A percentile compares a stretch with the other conserved stretches of the same genome.
Conservation (phyloP, 306 rosid species). For the Potentilla sterilis region DNA sequence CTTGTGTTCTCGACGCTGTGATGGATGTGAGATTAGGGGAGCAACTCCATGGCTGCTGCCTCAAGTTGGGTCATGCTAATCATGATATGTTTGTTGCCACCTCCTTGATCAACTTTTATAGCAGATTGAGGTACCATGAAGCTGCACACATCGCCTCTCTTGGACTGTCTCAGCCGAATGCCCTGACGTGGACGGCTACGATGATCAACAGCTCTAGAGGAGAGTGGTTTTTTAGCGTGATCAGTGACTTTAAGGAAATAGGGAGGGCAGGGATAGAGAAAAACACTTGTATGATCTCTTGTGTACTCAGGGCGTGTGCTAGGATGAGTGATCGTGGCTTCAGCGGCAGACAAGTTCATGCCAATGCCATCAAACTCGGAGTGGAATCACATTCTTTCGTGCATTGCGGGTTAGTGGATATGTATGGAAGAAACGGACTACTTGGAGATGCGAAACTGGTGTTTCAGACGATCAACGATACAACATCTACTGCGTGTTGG, state of each 20-base stretch:
- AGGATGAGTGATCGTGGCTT: not conserved
- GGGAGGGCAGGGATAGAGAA: not conserved
- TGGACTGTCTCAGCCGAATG: not conserved
- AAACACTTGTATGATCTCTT: not conserved
- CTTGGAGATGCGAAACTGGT: not conserved
- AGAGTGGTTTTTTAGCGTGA: not conserved
- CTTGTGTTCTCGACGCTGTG: not conserved
- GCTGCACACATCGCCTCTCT: not conserved
- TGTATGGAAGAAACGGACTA: not conserved
- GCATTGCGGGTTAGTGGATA: not conserved
- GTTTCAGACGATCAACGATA: not conserved
- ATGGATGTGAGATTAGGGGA: not conserved
- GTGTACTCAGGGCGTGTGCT: not conserved
- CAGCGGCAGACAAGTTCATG: not conserved
- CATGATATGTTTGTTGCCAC: not conserved
- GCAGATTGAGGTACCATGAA: not conserved
- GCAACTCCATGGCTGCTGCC: constrained; percentile 4
- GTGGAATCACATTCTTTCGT: not conserved
- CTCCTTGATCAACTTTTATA: not conserved
- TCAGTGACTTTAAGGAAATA: not conserved
- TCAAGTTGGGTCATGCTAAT: not conserved
- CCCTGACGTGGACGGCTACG: not conserved
- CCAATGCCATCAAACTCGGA: not conserved
- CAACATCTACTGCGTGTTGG: not conserved
- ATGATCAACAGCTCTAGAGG: constrained; percentile 1